Evolutionary conservation across 768 basidiomycete species (phyloP), one percentile per base, ranked within the genome.

Genomic region (Trametes cubensis): DNA sequence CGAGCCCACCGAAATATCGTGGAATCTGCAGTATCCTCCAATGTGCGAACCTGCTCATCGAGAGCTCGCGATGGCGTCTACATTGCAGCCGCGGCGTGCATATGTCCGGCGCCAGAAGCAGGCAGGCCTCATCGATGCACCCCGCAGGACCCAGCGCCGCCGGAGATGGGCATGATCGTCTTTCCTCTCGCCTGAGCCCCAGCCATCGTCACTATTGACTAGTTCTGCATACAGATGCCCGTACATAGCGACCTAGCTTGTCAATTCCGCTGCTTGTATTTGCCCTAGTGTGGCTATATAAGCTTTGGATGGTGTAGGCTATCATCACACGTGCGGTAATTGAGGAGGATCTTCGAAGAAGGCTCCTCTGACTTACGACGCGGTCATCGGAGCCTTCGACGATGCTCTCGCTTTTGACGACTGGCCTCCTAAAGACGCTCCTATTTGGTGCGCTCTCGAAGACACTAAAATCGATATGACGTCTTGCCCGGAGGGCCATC

Each of bases 21-120:
- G 44, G 56, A 23, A 60, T 63, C 8, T 72, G 71, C 55, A 42
- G 50, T 17, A 59, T 56, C 6, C n/a, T 21, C 3, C 30, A 45
- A 17, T 72, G 71, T 25, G 63, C 57, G 51, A 72, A 70, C 59
- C 55, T 72, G 15, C 56, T 72, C 21, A 1, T 42, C 7, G 65
- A 48, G 15, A 52, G 50, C 25, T 52, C 63, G 25, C 53, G 52
- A 49, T 62, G 63, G 60, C 13, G 18, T 21, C 2, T 72, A 69
- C 51, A 61, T 66, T 0, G n/a, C 38, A n/a, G 44, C n/a, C 52
- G 14, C 54, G 56, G 30, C 59, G 66, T 20, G 17, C 46, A 21
- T 39, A 48, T 39, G 47, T 57, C 39, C 41, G 64, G 38, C 54
- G 30, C 34, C 61, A 46, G 14, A 40, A 20, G 52, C 15, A 44